A percentile compares a stretch with the other conserved stretches of the same genome.
Conservation (phyloP, 495 filamentous ascomycete genomes). For the Podospora didyma region DNA sequence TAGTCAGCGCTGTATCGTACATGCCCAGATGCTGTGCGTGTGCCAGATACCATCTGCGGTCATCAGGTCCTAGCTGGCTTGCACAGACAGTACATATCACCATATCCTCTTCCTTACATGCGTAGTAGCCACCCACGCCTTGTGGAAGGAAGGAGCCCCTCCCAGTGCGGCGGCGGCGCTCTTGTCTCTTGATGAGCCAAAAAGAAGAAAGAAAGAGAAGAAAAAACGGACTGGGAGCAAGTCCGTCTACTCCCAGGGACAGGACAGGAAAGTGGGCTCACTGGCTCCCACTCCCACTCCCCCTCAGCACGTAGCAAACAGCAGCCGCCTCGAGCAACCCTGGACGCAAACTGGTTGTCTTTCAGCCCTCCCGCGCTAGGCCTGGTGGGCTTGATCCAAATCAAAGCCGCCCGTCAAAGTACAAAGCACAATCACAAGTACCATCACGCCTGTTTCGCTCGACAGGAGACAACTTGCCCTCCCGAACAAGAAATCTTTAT, state of each 20-base stretch:
- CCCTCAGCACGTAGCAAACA: conserved; percentile 9
- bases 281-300: too few species aligned
- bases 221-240: too few species aligned
- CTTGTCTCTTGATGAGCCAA: neutral
- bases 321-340: conserved; percentile 9
- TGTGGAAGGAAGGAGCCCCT: neutral
- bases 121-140: neutral
- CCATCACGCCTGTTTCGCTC: neutral
- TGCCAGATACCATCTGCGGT: neutral
- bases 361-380: conserved; percentile 33
- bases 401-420: conserved; percentile 14
- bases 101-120: neutral
- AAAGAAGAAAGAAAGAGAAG: too few species aligned
- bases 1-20: neutral
- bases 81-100: too few species aligned
- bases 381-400: conserved; percentile 20
- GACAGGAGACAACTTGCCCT: neutral
- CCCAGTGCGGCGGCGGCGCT: neutral
- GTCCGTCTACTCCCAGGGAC: too few species aligned
- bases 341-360: conserved; percentile 15
- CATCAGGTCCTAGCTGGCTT: neutral
- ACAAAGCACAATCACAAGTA: conserved; percentile 8
- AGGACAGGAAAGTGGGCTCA: too few species aligned
- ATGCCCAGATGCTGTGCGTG: neutral
- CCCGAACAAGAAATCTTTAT: too few species aligned